Evolutionary conservation across 805 yeast species (phyloP).

Genomic region (Debaryomyces hansenii): DNA sequence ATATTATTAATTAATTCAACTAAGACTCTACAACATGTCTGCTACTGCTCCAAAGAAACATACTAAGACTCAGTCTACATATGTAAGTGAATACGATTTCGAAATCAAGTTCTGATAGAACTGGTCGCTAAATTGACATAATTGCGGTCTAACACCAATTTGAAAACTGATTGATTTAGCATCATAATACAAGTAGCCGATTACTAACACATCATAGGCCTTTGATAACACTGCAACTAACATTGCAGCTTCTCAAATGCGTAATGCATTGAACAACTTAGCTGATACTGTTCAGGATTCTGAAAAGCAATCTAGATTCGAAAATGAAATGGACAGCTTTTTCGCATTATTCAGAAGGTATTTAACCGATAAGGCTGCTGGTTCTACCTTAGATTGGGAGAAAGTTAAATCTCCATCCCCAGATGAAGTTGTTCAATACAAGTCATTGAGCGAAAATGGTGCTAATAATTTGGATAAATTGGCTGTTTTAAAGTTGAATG

Average conservation of each 20-base stretch:
- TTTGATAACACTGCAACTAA: constrained; percentile 93
- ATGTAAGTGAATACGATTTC: constrained; percentile 42
- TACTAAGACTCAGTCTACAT: constrained; percentile 69
- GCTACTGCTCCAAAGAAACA: constrained; percentile 49
- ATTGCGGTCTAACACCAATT: too few relatives aligned
- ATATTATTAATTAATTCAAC: too few relatives aligned
- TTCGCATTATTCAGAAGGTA: constrained; percentile 93
- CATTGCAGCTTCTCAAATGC: constrained; percentile 96
- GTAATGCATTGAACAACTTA: constrained; percentile 87
- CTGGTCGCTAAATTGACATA: not conserved
- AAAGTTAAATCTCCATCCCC: constrained; percentile 87
- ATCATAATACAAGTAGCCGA: not conserved
- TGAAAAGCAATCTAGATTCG: constrained; percentile 59
- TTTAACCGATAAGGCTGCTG: constrained; percentile 83
- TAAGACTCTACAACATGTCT: not conserved
- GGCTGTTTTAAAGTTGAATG: constrained; percentile 94
- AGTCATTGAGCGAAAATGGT: constrained; percentile 39
- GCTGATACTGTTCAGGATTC: constrained; percentile 73
- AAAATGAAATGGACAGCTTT: constrained; percentile 90
- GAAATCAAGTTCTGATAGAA: not conserved
- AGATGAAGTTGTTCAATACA: constrained; percentile 85
- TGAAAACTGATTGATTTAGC: not conserved
- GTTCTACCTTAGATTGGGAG: constrained; percentile 88
- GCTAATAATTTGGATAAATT: constrained; percentile 66
- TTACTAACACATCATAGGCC: constrained; percentile 49